Conservation (phyloP, 139 green algal genomes). For the Coelastrella sp. region DNA sequence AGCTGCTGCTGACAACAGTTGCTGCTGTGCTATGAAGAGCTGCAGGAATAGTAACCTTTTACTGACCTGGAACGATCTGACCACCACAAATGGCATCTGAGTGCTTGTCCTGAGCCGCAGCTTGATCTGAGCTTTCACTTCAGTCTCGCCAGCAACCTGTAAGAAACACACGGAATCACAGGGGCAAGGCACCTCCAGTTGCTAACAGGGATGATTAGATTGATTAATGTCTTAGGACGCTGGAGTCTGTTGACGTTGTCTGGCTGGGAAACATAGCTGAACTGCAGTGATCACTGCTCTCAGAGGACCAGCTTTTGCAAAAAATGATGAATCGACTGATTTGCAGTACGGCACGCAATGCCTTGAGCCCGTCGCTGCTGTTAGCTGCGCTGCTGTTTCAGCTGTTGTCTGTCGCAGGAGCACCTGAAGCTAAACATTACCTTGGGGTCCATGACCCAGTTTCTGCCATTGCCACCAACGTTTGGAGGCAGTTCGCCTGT, state of each 20-base stretch:
- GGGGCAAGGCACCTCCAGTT: neutral
- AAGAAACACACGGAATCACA: neutral
- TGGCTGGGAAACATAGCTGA: no score
- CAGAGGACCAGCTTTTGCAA: no score
- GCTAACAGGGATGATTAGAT: no score
- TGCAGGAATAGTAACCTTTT: neutral
- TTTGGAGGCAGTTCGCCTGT: slow-evolving; percentile 97
- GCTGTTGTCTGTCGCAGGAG: neutral
- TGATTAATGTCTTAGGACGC: no score
- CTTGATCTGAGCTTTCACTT: slow-evolving; percentile 98
- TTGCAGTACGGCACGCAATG: no score
- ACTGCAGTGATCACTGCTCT: no score
- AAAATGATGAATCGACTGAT: no score
- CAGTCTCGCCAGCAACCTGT: slow-evolving; percentile 89
- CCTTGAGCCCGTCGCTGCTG: no score
- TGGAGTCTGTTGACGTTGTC: no score
- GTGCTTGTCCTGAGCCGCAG: slow-evolving; percentile 83
- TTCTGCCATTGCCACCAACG: slow-evolving; percentile 57
- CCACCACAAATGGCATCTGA: slow-evolving; percentile 83
- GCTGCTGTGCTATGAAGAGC: neutral
- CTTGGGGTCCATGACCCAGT: slow-evolving; percentile 63
- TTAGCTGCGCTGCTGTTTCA: no score
- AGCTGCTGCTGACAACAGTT: neutral
- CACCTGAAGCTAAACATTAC: slow-evolving; percentile 25
- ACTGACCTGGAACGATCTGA: slow-evolving; percentile 87